Percentiles rank a stretch among this genome's conserved stretches.
Conservation (phyloP, 2,329 filamentous ascomycete species). For the Pseudocercospora crystallina region DNA sequence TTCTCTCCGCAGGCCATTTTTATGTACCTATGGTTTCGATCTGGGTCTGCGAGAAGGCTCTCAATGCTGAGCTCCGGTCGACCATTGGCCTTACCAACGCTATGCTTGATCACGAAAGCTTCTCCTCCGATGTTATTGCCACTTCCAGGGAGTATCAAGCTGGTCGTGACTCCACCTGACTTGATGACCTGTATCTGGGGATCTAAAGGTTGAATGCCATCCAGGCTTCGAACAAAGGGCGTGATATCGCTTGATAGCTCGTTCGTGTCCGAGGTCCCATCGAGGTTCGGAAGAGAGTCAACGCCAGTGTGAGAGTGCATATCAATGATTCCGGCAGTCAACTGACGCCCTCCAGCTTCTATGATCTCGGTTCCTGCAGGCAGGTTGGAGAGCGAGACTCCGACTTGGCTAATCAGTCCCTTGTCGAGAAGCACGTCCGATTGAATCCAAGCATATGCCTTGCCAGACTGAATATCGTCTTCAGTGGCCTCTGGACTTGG, state of each 20-base stretch:
- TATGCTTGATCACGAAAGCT: constrained; percentile 68
- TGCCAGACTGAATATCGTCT: constrained; percentile 57
- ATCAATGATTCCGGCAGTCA: constrained; percentile 68
- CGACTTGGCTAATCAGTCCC: constrained; percentile 61
- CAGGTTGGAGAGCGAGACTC: constrained; percentile 46
- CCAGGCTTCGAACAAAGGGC: constrained; percentile 66
- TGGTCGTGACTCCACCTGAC: constrained; percentile 70
- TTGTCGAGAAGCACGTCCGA: constrained; percentile 63
- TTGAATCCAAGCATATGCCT: constrained; percentile 60
- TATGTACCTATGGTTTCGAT: constrained; percentile 67
- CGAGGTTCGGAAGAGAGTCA: constrained; percentile 55
- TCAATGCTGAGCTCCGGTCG: constrained; percentile 62
- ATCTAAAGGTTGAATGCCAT: constrained; percentile 63
- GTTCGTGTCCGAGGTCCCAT: constrained; percentile 60
- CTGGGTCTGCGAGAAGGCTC: constrained; percentile 66
- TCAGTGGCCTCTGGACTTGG: constrained; percentile 53
- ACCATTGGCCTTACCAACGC: constrained; percentile 60
- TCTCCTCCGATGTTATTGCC: constrained; percentile 72
- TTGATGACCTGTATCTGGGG: constrained; percentile 68
- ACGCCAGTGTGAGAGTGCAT: constrained; percentile 70
- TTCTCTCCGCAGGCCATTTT: constrained; percentile 76
- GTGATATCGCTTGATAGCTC: constrained; percentile 65
- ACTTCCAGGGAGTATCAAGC: constrained; percentile 65
- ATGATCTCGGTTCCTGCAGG: constrained; percentile 53
- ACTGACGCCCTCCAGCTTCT: constrained; percentile 59